Conservation (phyloP, 1,139 yeast species). For the Sugiyamaella xylanicola region DNA sequence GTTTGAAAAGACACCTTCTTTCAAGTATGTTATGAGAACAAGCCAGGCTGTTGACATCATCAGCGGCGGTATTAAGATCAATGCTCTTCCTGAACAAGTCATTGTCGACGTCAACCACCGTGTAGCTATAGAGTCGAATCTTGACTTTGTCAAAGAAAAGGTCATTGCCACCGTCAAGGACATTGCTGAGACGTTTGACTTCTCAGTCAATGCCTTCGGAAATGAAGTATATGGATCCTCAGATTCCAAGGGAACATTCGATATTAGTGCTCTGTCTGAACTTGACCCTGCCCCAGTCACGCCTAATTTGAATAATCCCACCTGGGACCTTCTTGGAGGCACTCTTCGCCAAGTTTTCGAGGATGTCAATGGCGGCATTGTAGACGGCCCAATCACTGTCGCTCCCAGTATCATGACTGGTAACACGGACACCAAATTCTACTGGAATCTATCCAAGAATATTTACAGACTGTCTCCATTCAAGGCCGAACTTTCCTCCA, state of each 20-base stretch:
- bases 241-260: constrained; percentile 22
- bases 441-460: constrained; percentile 70
- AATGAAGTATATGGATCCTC: constrained; percentile 20
- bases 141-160: constrained; percentile 47
- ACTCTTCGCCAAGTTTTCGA: constrained; percentile 60
- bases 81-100: constrained; percentile 74
- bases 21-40: constrained; percentile 53
- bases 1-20: constrained; percentile 23
- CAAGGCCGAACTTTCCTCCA: constrained; percentile 25
- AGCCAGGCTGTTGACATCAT: constrained; percentile 70
- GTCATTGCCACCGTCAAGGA: constrained; percentile 44
- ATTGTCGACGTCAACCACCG: constrained; percentile 60
- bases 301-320: constrained; percentile 44
- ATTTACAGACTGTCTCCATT: constrained; percentile 67
- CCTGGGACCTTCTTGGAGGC: constrained; percentile 61
- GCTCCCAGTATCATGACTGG: constrained; percentile 75
- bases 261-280: constrained; percentile 21
- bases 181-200: constrained; percentile 43
- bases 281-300: constrained; percentile 65
- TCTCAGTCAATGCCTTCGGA: constrained; percentile 41
- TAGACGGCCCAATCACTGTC: constrained; percentile 44
- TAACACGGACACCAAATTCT: constrained; percentile 81
- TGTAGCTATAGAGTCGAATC: constrained; percentile 55
- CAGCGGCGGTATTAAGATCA: constrained; percentile 68
- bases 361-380: constrained; percentile 44